Evolutionary conservation across 2,329 filamentous ascomycete species (phyloP), one percentile per base, ranked within the genome.

Genomic region (Pseudogymnoascus destructans): DNA sequence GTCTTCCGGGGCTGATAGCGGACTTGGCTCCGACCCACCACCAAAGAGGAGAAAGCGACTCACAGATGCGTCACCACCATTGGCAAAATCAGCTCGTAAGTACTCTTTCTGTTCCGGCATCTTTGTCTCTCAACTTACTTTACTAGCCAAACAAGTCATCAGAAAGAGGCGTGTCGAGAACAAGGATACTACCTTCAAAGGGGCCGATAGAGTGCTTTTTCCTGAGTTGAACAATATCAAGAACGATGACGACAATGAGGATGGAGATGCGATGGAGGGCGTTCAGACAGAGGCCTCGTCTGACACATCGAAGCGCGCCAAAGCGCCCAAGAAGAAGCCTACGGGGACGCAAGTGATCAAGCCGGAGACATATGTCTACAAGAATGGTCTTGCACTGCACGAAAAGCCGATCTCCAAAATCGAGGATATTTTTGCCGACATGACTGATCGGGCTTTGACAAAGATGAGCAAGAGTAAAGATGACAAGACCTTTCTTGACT

Each of bases 401-500:
- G 36, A 59, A 19, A 35, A 36, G 6, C 59, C 59, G 25, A 57
- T 61, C 21, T 40, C 30, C 6, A 57, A 59, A 5, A 61, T 56
- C 10, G 25, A 58, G 3, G 59, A 59, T 11, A 61, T 61, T 21
- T 61, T 62, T 40, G 36, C 33, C 5, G 61, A 62, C 49, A 40
- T 61, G 57, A 55, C 57, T 30, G 36, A 35, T 23, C 54, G 54
- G 4, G 54, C 54, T 36, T 13, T 56, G 30, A 10, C 19, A 27
- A 35, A 38, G 32, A 56, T 23, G 32, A 19, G 1, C 32, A 25
- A 59, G 40, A 11, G 46, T 25, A 30, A 55, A 38, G 7, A 36
- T 15, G 35, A 56, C 0, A 56, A 56, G 19, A 56, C 54, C 2
- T 61, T 78, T 8, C 56, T 65, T 27, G 59, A 72, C 56, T 68